Percentiles rank a stretch among this genome's conserved stretches.
Evolutionary conservation across 306 rosid genomes (phyloP).

Genomic region (Biancaea sappan): DNA sequence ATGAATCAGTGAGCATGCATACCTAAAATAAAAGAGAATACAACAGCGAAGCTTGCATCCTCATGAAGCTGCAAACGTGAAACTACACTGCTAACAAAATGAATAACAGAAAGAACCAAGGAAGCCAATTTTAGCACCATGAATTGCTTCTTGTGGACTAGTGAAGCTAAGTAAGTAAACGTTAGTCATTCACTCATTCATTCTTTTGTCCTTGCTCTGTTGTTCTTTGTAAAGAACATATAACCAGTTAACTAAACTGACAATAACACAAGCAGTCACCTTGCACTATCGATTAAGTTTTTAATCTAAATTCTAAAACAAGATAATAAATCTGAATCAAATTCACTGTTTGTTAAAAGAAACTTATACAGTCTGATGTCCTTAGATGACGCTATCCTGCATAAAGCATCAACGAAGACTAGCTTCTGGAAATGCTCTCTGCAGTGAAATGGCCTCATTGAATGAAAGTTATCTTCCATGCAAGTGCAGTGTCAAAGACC

Average conservation of each 20-base stretch:
- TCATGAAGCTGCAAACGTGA: not conserved
- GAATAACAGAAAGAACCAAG: too few species aligned
- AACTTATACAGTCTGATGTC: not conserved
- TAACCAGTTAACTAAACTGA: not conserved
- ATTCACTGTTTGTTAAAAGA: not conserved
- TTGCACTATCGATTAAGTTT: conserved; percentile 6
- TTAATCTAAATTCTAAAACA: not conserved
- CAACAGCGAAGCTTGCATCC: not conserved
- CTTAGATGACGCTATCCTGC: conserved; percentile 5
- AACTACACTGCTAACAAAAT: too few species aligned
- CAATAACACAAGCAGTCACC: not conserved
- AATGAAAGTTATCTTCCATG: not conserved
- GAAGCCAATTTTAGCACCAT: conserved; percentile 3
- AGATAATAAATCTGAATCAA: conserved; percentile 7
- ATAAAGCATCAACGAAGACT: not conserved
- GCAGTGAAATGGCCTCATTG: not conserved
- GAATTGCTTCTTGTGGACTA: not conserved
- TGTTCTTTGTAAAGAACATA: conserved; percentile 1
- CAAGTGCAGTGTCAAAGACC: not conserved
- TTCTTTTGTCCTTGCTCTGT: not conserved
- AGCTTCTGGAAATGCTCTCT: conserved; percentile 6
- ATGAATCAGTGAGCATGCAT: not conserved
- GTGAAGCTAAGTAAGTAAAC: not conserved
- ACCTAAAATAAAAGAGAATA: not conserved
- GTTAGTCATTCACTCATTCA: not conserved